phyloP scores from a whole-genome alignment of 139 green algal genomes.

The Zygnema circumcarinatum region DNA sequence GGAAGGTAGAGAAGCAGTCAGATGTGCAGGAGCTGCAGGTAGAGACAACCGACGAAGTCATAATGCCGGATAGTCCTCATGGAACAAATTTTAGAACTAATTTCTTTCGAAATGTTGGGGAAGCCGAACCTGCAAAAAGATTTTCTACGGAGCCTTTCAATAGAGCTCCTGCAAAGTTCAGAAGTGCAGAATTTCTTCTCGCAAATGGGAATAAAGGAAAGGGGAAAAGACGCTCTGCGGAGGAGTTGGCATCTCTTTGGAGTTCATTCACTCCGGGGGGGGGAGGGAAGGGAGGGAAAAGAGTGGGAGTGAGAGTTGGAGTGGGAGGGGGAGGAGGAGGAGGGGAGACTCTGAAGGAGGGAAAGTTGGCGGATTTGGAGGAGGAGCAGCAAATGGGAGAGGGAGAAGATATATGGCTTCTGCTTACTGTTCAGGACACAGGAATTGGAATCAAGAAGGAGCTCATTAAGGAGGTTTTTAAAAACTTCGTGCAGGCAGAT shows the following conservation, averaged over 20 bases:
- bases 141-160: no score
- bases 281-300: neutral
- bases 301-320: neutral
- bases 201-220: neutral
- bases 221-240: neutral
- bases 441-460: conserved; percentile 71
- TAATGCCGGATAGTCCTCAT: neutral
- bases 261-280: neutral
- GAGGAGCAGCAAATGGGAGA: neutral
- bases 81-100: neutral
- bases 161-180: neutral
- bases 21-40: neutral
- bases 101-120: neutral
- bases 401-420: conserved; percentile 2
- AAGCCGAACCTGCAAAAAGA: neutral
- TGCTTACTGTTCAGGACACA: conserved; percentile 69
- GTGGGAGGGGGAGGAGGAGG: neutral
- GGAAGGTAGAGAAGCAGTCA: neutral
- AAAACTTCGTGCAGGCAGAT: conserved; percentile 71
- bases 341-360: neutral
- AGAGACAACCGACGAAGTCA: neutral
- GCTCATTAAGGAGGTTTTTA: conserved; percentile 61
- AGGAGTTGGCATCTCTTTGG: neutral
- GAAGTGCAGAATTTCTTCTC: neutral
- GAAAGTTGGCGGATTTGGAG: neutral